Evolutionary conservation across 345 rosid genomes (phyloP).

Genomic region (Schrenkiella parvula): DNA sequence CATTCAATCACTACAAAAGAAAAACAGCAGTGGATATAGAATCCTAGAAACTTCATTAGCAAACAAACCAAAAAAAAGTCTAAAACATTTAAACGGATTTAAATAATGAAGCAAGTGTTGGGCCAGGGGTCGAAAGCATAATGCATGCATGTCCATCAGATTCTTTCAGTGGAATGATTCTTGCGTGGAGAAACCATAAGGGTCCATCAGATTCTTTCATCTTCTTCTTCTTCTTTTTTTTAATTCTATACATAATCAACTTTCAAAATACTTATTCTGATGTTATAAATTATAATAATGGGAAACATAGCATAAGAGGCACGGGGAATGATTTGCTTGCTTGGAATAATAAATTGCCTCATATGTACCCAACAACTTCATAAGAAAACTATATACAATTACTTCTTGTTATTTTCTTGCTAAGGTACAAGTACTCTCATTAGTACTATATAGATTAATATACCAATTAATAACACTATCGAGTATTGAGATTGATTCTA

Average conservation of each 20-base stretch:
- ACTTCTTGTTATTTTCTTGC: not conserved
- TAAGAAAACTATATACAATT: not conserved
- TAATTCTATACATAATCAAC: not conserved
- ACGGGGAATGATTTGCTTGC: constrained; percentile 40
- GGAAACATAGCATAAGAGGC: constrained; percentile 26
- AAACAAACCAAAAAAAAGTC: not conserved
- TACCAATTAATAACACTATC: not conserved
- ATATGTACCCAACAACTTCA: constrained; percentile 20
- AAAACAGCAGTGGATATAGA: not conserved
- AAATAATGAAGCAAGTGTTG: constrained; percentile 11
- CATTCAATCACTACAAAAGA: not conserved
- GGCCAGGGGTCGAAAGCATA: constrained; percentile 21
- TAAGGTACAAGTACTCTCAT: not conserved
- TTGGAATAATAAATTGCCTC: constrained; percentile 23
- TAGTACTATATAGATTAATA: not conserved
- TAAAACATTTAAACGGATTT: constrained; percentile 1
- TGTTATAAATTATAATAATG: constrained; percentile 9
- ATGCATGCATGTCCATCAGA: constrained; percentile 36
- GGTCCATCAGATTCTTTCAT: constrained; percentile 20
- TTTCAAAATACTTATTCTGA: not conserved
- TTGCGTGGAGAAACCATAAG: constrained; percentile 43
- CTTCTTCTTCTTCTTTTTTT: not conserved
- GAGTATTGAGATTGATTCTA: constrained; percentile 22
- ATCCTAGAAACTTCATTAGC: constrained; percentile 10
- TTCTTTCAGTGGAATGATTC: constrained; percentile 43